Base-by-base conservation (phyloP, 352 stramenopile genomes). In the Phytopythium litorale region DNA sequence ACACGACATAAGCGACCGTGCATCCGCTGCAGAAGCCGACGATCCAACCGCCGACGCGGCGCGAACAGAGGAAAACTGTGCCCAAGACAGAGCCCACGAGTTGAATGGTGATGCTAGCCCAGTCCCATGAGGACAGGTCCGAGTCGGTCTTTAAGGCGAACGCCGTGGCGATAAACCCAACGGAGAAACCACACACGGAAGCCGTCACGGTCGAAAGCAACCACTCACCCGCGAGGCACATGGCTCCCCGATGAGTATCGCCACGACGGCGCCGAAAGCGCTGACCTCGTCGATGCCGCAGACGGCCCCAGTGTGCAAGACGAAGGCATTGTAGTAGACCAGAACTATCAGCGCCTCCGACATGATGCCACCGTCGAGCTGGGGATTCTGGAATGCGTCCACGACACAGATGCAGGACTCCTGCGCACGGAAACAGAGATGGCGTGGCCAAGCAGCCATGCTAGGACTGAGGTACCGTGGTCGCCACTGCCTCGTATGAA, bases 201-300 rank as follows among this genome's bases (percentile, higher is more conserved):
- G 45, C 11, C 25, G 21, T 33, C 18, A n/a, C 21, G 16, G 35
- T 11, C 4, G 11, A 4, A 8, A 52, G 45, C 19, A 52, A 8
- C 45, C 45, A 9, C 7, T 52, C 15, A 23, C 45, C 21, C 2
- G 58, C 55, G 2, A 78, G 40, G 45, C 71, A 79, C 32, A 66
- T 76, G 66, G 76, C 37, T 12, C 70, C 60, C 73, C 75, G 18
- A 71, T n/a, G 18, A 65, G 63, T 13, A 71, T 75, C 42, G 61
- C 52, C 30, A 75, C 59, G 40, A 81, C 66, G 35, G 70, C 72
- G 52, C 65, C 57, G 45, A 57, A 67, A 15, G 62, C 62, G 2
- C 42, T 54, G 18, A 57, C 35, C 15, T 38, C 48, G 28, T 32
- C 28, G 28, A 32, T 32, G 28, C 28, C 28, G 28, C 28, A 4